Evolutionary conservation across 192 early-diverging fungal genomes (phyloP).

Genomic region (Linnemannia hyalina): DNA sequence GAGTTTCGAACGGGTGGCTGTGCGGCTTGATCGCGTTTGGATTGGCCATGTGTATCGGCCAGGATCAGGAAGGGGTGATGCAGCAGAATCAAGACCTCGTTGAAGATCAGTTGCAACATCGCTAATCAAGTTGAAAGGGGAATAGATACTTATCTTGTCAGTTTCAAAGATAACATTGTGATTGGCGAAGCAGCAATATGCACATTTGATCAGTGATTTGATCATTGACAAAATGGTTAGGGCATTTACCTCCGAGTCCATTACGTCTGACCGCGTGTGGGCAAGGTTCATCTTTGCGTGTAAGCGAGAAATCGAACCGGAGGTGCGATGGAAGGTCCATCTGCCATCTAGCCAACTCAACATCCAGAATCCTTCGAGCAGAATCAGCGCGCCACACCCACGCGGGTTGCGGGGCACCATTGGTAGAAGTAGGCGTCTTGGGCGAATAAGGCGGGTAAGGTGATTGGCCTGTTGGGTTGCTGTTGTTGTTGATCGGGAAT

Average conservation of each 20-base stretch:
- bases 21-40: not conserved
- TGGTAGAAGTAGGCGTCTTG: not conserved
- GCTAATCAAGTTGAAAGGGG: slow-evolving; percentile 5
- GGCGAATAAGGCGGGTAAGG: slow-evolving; percentile 4
- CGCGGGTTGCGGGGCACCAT: slow-evolving; percentile 5
- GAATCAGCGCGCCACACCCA: slow-evolving; percentile 54
- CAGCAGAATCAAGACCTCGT: slow-evolving; percentile 48
- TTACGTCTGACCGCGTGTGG: slow-evolving; percentile 32
- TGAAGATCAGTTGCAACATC: slow-evolving; percentile 53
- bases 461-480: not conserved
- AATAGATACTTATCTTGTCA: not conserved
- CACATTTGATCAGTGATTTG: not conserved
- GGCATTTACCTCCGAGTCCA: slow-evolving; percentile 35
- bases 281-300: slow-evolving; percentile 35
- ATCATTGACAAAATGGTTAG: not conserved
- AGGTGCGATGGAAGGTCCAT: slow-evolving; percentile 43
- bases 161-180: not conserved
- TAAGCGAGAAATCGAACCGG: slow-evolving; percentile 38
- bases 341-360: slow-evolving; percentile 50
- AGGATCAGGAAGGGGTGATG: slow-evolving; percentile 50
- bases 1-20: not conserved
- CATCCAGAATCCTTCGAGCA: slow-evolving; percentile 42
- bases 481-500: not conserved
- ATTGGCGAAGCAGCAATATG: not conserved
- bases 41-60: slow-evolving; percentile 31